Evolutionary conservation across 352 stramenopile genomes (phyloP).

Genomic region (Phytophthora vignae): DNA sequence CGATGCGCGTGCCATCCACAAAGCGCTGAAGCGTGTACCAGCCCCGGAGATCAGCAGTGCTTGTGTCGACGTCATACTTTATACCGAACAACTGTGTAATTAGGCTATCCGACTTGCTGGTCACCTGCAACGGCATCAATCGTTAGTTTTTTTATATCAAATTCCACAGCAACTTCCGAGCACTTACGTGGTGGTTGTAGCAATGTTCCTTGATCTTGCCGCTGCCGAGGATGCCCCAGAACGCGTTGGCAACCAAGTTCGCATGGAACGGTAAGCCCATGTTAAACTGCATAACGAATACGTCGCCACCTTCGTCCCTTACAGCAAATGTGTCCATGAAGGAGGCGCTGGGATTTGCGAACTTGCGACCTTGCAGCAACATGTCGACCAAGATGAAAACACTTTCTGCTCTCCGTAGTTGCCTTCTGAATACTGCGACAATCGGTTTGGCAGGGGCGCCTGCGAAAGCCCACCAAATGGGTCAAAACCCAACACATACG

Average conservation of each 20-base stretch:
- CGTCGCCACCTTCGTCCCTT: background rate
- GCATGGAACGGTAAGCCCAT: background rate
- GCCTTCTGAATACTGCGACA: background rate
- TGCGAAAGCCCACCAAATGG: background rate
- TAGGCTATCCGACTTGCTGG: background rate
- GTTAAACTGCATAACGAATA: background rate
- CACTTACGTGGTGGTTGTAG: background rate
- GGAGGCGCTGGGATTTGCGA: background rate
- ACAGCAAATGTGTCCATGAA: background rate
- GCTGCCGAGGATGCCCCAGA: background rate
- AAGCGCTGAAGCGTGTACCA: constrained; percentile 38
- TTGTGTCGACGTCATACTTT: background rate
- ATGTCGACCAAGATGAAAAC: background rate
- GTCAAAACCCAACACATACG: no score
- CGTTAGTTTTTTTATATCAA: background rate
- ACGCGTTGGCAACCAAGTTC: background rate
- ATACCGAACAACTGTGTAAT: constrained; percentile 3
- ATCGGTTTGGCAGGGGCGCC: background rate
- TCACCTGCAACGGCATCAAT: background rate
- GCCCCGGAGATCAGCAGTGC: background rate
- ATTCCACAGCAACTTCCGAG: background rate
- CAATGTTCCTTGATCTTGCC: background rate
- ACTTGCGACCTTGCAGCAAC: background rate
- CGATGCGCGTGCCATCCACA: constrained; percentile 32
- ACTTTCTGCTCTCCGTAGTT: background rate